Percentiles rank a stretch among this genome's conserved stretches.
phyloP scores from a whole-genome alignment of 768 basidiomycete species.

The Polyporus arcularius region DNA sequence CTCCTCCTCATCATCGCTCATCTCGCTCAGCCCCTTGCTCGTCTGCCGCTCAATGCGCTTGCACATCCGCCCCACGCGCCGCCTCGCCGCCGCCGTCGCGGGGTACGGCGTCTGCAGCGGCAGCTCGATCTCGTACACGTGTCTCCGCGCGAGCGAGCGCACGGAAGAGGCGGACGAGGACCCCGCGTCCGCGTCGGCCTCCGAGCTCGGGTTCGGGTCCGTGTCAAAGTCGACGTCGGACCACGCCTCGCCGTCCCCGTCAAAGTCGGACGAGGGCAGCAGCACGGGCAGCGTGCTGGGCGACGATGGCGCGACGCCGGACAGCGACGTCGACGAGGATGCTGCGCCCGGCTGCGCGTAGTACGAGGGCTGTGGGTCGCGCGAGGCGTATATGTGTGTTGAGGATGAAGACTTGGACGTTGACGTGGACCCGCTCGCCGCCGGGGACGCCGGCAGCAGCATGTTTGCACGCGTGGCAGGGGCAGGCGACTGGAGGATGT shows the following conservation, averaged over 20 bases:
- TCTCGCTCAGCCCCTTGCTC: slow-evolving; percentile 23
- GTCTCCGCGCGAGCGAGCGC: background rate
- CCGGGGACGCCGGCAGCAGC: background rate
- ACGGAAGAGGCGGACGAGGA: background rate
- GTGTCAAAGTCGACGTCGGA: background rate
- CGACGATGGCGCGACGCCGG: slow-evolving; percentile 9
- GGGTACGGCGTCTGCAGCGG: slow-evolving; percentile 30
- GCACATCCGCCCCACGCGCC: slow-evolving; percentile 30
- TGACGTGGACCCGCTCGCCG: background rate
- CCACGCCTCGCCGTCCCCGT: slow-evolving; percentile 9
- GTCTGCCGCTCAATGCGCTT: slow-evolving; percentile 28
- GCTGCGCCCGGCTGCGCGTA: background rate
- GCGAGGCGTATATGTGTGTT: background rate
- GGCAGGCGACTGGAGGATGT: background rate
- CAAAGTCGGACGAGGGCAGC: slow-evolving; percentile 6
- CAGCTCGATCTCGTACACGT: slow-evolving; percentile 22
- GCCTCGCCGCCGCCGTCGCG: slow-evolving; percentile 26
- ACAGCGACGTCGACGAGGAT: background rate
- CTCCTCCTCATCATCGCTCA: slow-evolving; percentile 25
- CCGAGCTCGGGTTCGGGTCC: background rate
- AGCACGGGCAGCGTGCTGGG: slow-evolving; percentile 17
- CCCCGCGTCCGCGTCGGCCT: background rate
- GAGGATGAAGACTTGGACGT: background rate
- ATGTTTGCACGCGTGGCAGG: background rate
- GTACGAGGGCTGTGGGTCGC: background rate